These are phyloP conservation scores for Poa annua DNA, from an alignment of 176 grass and related monocot species.

Conservation along the genomic window DNA sequence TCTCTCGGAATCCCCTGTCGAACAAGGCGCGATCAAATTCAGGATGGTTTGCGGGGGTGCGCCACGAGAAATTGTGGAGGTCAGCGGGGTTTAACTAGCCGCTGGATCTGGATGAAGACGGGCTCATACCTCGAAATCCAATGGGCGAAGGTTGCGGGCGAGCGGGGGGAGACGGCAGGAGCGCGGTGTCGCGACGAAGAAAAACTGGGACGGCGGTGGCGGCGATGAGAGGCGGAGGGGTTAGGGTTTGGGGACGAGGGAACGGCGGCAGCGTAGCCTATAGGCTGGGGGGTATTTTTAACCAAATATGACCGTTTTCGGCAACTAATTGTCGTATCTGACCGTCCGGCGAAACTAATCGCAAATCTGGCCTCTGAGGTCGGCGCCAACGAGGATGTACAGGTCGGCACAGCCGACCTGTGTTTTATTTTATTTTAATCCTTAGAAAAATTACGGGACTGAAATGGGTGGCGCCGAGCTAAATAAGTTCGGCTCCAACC, in stretches of 20 bases:
- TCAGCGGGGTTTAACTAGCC: slow-evolving; percentile 1
- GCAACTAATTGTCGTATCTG: too few relatives aligned
- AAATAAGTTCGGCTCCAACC: too few relatives aligned
- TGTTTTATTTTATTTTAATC: too few relatives aligned
- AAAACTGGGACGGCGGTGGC: not conserved
- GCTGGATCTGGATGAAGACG: not conserved
- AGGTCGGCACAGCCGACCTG: too few relatives aligned
- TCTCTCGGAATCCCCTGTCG: not conserved
- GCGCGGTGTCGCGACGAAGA: not conserved
- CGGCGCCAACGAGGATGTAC: too few relatives aligned
- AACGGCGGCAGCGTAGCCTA: not conserved
- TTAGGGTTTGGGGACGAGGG: slow-evolving; percentile 9
- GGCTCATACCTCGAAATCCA: not conserved
- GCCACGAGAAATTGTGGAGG: not conserved
- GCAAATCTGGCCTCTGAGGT: too few relatives aligned
- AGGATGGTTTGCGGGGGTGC: not conserved
- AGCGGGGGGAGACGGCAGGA: not conserved
- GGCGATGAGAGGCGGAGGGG: not conserved
- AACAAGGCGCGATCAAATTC: not conserved
- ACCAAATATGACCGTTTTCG: too few relatives aligned
- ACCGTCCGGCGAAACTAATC: too few relatives aligned
- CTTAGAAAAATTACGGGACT: too few relatives aligned
- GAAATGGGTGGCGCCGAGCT: too few relatives aligned
- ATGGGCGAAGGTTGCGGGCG: not conserved
- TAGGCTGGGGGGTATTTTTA: not conserved